Evolutionary conservation across 2,329 filamentous ascomycete species (phyloP).

Genomic region (Paracoccidioides lutzii): DNA sequence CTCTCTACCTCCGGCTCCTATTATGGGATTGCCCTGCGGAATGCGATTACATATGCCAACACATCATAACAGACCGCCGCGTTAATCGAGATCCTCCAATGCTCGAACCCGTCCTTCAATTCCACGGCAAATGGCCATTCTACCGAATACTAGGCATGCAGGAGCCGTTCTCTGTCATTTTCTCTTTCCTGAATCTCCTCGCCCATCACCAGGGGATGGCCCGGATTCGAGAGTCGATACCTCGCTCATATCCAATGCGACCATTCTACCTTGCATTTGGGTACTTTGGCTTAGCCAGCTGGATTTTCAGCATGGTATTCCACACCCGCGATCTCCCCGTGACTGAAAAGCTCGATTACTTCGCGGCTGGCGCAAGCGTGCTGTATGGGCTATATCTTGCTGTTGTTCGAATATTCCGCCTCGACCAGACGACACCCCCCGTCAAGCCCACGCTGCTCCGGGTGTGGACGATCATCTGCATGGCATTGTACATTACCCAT

Average conservation of each 20-base stretch:
- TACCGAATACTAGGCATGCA: slow-evolving; percentile 81
- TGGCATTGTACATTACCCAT: slow-evolving; percentile 58
- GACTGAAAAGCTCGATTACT: slow-evolving; percentile 95
- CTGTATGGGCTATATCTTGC: slow-evolving; percentile 85
- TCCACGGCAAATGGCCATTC: slow-evolving; percentile 99
- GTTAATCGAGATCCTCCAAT: slow-evolving; percentile 51
- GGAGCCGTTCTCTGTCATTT: slow-evolving; percentile 86
- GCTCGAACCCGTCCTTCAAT: slow-evolving; percentile 64
- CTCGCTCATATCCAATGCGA: slow-evolving; percentile 59
- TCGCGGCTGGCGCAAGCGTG: slow-evolving; percentile 78
- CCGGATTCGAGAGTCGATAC: slow-evolving; percentile 57
- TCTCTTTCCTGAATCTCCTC: slow-evolving; percentile 80
- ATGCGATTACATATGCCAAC: slow-evolving; percentile 97
- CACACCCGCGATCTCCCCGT: slow-evolving; percentile 74
- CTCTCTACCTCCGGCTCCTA: slow-evolving; percentile 70
- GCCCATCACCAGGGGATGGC: slow-evolving; percentile 69
- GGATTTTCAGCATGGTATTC: slow-evolving; percentile 83
- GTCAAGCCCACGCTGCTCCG: slow-evolving; percentile 46
- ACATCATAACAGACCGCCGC: slow-evolving; percentile 68
- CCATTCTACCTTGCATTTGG: slow-evolving; percentile 71
- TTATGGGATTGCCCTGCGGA: slow-evolving; percentile 86
- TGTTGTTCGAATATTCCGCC: slow-evolving; percentile 65
- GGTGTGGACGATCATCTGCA: slow-evolving; percentile 63
- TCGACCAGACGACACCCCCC: slow-evolving; percentile 48
- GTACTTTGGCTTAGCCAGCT: slow-evolving; percentile 67